These are phyloP conservation scores for Ceriops zippeliana DNA, from an alignment of 345 rosid genomes.

Conservation along the genomic window DNA sequence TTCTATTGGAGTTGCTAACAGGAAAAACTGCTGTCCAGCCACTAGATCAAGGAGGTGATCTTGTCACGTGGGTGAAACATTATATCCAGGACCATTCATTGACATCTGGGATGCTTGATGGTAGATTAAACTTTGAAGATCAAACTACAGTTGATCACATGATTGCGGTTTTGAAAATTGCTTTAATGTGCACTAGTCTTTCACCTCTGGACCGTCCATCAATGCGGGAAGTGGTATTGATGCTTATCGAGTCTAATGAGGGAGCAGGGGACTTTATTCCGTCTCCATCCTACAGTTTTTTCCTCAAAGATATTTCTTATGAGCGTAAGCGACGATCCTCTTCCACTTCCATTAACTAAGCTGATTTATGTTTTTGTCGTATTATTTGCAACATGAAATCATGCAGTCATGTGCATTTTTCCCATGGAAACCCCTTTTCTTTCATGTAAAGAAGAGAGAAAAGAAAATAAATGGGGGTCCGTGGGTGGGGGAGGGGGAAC, in stretches of 20 bases:
- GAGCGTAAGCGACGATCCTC: constrained; percentile 20
- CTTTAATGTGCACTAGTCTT: constrained; percentile 30
- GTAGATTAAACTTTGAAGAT: constrained; percentile 26
- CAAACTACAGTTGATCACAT: constrained; percentile 20
- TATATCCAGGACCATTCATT: constrained; percentile 22
- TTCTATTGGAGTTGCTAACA: constrained; percentile 32
- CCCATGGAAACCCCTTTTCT: neutral
- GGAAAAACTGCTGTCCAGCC: constrained; percentile 31
- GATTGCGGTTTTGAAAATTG: constrained; percentile 27
- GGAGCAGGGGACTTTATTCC: constrained; percentile 11
- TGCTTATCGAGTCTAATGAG: constrained; percentile 33
- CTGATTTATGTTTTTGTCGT: constrained; percentile 16
- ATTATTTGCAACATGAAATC: constrained; percentile 15
- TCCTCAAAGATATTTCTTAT: constrained; percentile 22
- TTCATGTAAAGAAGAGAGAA: too few species aligned
- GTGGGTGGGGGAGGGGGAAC: too few species aligned
- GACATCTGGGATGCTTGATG: constrained; percentile 24
- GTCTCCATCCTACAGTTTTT: constrained; percentile 16
- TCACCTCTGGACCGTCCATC: constrained; percentile 31
- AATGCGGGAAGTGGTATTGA: constrained; percentile 35
- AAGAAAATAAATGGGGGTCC: too few species aligned
- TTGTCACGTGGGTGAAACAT: constrained; percentile 21
- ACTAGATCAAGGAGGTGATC: constrained; percentile 28
- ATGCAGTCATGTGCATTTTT: constrained; percentile 13
- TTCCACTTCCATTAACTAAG: constrained; percentile 16